These are phyloP conservation scores for Climacium dendroides DNA, from an alignment of 225 moss, liverwort and hornwort genomes.

Conservation along the genomic window DNA sequence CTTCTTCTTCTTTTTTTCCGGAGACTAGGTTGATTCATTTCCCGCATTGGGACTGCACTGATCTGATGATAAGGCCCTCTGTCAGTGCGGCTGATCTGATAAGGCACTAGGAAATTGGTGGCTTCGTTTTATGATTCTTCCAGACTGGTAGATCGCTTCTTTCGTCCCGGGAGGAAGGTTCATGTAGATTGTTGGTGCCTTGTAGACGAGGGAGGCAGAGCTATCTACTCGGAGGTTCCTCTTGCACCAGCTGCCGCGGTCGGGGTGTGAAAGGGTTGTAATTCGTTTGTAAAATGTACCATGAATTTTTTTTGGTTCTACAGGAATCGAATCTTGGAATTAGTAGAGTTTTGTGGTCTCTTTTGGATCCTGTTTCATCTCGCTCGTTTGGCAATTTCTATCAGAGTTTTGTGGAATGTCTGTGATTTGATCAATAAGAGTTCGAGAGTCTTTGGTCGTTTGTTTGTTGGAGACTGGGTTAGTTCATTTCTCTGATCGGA, in stretches of 20 bases:
- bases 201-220: background rate
- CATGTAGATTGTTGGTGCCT: background rate
- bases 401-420: background rate
- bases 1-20: background rate
- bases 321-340: background rate
- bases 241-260: background rate
- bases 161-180: background rate
- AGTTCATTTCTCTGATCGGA: background rate
- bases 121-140: background rate
- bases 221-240: conserved; percentile 1
- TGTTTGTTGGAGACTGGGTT: background rate
- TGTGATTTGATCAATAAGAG: background rate
- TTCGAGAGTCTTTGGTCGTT: background rate
- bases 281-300: conserved; percentile 10
- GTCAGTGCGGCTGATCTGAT: background rate
- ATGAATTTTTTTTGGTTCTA: background rate
- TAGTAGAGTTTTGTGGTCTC: background rate
- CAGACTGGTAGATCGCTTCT: background rate
- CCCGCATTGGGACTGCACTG: conserved; percentile 9
- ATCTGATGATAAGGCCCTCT: background rate
- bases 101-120: background rate
- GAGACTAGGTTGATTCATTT: background rate
- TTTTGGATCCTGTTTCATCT: background rate
- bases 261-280: background rate
- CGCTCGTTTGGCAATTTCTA: too few relatives aligned